Percentiles rank a stretch among this genome's conserved stretches.
These are phyloP conservation scores for Colletotrichum musae DNA, from an alignment of 2,329 filamentous ascomycete genomes.

Conservation along the genomic window DNA sequence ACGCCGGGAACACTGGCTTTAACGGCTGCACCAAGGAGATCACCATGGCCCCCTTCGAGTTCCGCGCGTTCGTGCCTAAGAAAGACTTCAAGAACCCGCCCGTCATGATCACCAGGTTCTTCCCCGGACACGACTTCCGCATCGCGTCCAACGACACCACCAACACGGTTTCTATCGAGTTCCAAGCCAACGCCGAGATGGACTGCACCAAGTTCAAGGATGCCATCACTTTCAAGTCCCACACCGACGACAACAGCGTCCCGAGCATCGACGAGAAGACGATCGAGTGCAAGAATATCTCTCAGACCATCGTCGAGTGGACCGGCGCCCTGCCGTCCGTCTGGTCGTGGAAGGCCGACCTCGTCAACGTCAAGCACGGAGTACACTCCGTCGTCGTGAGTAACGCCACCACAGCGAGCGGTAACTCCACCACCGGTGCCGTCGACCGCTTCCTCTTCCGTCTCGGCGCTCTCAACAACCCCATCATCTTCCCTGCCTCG, in stretches of 20 bases:
- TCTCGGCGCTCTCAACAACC: slow-evolving; percentile 34
- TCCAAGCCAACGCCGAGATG: slow-evolving; percentile 74
- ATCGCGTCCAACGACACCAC: slow-evolving; percentile 57
- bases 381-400: slow-evolving; percentile 71
- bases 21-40: slow-evolving; percentile 71
- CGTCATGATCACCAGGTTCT: slow-evolving; percentile 72
- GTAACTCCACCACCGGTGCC: slow-evolving; percentile 61
- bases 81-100: slow-evolving; percentile 63
- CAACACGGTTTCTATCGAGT: slow-evolving; percentile 55
- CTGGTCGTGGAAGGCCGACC: slow-evolving; percentile 67
- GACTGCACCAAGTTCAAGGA: slow-evolving; percentile 67
- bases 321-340: slow-evolving; percentile 67
- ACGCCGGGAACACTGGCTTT: slow-evolving; percentile 60
- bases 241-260: slow-evolving; percentile 60
- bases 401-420: slow-evolving; percentile 63
- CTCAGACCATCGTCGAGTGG: slow-evolving; percentile 52
- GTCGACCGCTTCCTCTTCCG: slow-evolving; percentile 69
- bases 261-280: slow-evolving; percentile 60
- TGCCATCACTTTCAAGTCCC: slow-evolving; percentile 67
- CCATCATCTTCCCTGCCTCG: slow-evolving; percentile 44
- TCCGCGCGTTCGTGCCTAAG: slow-evolving; percentile 71
- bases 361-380: slow-evolving; percentile 73
- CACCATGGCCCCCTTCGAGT: slow-evolving; percentile 69
- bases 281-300: slow-evolving; percentile 60
- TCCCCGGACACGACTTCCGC: slow-evolving; percentile 73